Conservation (phyloP, 805 yeast genomes). For the Suhomyces sp. region DNA sequence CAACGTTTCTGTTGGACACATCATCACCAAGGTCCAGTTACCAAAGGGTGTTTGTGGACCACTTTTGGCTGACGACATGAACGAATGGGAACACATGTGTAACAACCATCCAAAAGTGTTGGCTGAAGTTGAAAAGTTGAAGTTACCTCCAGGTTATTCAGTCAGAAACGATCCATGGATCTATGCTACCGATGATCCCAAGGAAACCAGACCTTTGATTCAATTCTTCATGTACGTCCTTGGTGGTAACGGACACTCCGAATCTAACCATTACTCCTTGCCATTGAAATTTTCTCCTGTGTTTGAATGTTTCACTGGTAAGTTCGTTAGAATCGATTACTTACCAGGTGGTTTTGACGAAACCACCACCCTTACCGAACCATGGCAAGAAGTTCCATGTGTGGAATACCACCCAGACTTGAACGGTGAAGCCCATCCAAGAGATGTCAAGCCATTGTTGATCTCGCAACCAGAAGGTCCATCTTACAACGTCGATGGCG, state of each 20-base stretch:
- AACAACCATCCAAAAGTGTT: conserved; percentile 54
- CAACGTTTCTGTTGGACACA: conserved; percentile 60
- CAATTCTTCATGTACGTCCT: conserved; percentile 76
- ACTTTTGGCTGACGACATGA: conserved; percentile 62
- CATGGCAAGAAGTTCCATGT: conserved; percentile 59
- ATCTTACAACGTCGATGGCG: conserved; percentile 58
- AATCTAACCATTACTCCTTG: conserved; percentile 72
- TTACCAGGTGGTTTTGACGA: conserved; percentile 72
- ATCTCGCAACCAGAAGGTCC: conserved; percentile 79
- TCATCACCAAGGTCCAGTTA: conserved; percentile 54
- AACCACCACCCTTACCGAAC: conserved; percentile 53
- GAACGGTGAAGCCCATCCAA: conserved; percentile 47
- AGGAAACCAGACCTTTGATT: conserved; percentile 59
- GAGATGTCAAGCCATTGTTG: conserved; percentile 69
- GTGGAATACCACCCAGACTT: conserved; percentile 77
- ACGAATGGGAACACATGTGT: conserved; percentile 51
- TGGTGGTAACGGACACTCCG: conserved; percentile 61
- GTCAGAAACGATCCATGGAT: conserved; percentile 81
- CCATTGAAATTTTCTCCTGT: conserved; percentile 77
- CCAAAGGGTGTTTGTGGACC: conserved; percentile 73
- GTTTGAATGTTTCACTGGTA: conserved; percentile 57
- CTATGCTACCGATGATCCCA: conserved; percentile 72
- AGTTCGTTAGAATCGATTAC: conserved; percentile 70
- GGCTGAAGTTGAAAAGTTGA: conserved; percentile 67
- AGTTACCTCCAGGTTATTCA: conserved; percentile 54